Conservation (phyloP, 768 basidiomycete genomes). For the Steccherinum ochraceum region DNA sequence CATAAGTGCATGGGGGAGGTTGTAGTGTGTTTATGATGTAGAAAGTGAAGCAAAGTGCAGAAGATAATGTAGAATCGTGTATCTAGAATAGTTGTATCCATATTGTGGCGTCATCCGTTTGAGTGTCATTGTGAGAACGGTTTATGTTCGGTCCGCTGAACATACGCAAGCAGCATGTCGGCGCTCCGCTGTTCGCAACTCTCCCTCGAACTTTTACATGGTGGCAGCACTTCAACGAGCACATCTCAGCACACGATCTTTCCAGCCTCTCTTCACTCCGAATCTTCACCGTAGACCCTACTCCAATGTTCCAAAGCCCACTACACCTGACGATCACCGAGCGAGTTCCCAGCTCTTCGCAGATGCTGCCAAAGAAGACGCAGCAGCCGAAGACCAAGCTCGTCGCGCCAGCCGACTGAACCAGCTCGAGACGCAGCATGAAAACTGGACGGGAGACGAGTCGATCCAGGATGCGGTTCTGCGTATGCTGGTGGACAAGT, state of each 20-base stretch:
- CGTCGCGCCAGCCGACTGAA: constrained; percentile 31
- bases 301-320: neutral
- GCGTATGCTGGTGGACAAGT: constrained; percentile 82
- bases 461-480: constrained; percentile 61
- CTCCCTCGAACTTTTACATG: neutral
- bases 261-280: neutral
- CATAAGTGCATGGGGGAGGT: constrained; percentile 30
- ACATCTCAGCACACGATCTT: neutral
- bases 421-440: constrained; percentile 42
- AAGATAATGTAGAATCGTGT: neutral
- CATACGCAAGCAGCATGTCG: no score
- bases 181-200: neutral
- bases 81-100: neutral
- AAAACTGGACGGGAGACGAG: constrained; percentile 80
- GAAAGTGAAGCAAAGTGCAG: neutral
- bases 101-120: neutral
- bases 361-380: constrained; percentile 53
- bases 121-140: no score
- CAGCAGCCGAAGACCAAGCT: constrained; percentile 20
- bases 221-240: neutral
- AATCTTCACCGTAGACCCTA: neutral
- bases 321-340: constrained; percentile 13
- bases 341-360: constrained; percentile 61
- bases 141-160: no score
- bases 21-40: no score